Conservation (phyloP, 202 grass and related monocot genomes). For the Saccharum hybrid region DNA sequence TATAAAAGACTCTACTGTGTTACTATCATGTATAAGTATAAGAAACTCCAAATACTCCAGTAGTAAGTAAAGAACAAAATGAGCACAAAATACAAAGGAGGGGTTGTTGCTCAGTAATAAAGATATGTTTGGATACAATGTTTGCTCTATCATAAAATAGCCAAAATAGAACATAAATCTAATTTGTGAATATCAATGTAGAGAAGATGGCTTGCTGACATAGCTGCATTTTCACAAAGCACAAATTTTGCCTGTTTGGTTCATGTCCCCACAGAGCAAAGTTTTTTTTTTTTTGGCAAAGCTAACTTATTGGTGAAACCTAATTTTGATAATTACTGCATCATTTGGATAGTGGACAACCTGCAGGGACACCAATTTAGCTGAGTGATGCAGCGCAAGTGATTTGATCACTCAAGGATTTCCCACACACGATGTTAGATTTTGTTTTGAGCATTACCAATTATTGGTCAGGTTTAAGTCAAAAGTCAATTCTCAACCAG, state of each 20-base stretch:
- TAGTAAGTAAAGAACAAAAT: conserved; percentile 6
- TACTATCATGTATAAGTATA: conserved; percentile 2
- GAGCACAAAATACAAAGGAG: not conserved
- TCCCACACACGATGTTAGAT: not conserved
- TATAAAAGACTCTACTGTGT: not conserved
- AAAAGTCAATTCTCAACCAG: not conserved
- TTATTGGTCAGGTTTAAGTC: not conserved
- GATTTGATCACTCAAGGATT: not conserved
- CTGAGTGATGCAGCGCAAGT: not conserved
- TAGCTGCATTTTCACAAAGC: not conserved
- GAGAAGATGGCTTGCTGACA: not conserved
- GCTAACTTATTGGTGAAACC: not conserved
- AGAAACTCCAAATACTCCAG: not conserved
- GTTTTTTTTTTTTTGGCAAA: not conserved
- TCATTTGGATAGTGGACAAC: not conserved
- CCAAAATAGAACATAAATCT: conserved; percentile 17
- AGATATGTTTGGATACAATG: not conserved
- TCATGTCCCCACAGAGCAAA: not conserved
- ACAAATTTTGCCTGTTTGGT: not conserved
- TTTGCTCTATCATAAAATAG: not conserved
- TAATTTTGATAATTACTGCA: not conserved
- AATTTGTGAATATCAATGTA: conserved; percentile 18
- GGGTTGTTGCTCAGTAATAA: not conserved
- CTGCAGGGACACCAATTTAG: not conserved
- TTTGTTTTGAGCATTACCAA: not conserved